These are phyloP conservation scores for Cichorium intybus DNA, from an alignment of 140 eudicot species.

Conservation along the genomic window DNA sequence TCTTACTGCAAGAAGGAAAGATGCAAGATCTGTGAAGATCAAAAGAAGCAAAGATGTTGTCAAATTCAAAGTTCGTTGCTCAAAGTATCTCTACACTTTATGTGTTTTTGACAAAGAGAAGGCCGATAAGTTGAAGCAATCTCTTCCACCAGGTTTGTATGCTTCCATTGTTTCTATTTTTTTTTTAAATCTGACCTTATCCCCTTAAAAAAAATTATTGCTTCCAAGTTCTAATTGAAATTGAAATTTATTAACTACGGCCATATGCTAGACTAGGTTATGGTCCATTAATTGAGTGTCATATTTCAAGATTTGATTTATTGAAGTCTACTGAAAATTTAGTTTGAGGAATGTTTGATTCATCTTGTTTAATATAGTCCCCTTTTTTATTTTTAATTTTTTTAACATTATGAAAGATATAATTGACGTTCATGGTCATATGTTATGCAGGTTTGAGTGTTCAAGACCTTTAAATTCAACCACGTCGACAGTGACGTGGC, in stretches of 20 bases:
- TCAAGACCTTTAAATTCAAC: constrained; percentile 39
- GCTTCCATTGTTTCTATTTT: neutral
- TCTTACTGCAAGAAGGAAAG: constrained; percentile 76
- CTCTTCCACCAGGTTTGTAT: constrained; percentile 63
- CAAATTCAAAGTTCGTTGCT: constrained; percentile 80
- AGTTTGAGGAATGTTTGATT: too few species aligned
- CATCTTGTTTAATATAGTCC: too few species aligned
- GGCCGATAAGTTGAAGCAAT: constrained; percentile 77
- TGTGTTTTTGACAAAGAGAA: constrained; percentile 62
- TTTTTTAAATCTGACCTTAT: neutral
- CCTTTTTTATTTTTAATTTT: too few species aligned
- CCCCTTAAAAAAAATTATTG: too few species aligned
- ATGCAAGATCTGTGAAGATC: constrained; percentile 73
- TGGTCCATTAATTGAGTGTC: too few species aligned
- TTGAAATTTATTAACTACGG: neutral
- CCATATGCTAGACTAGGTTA: too few species aligned
- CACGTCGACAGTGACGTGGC: neutral
- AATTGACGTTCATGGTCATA: too few species aligned
- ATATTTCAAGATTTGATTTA: too few species aligned
- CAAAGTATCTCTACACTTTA: constrained; percentile 66
- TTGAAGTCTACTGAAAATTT: too few species aligned
- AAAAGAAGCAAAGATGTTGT: constrained; percentile 64
- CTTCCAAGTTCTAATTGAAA: neutral
- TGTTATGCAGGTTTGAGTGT: constrained; percentile 74
- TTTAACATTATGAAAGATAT: too few species aligned